phyloP scores from a whole-genome alignment of 495 filamentous ascomycete species.

The Niebla homalea region DNA sequence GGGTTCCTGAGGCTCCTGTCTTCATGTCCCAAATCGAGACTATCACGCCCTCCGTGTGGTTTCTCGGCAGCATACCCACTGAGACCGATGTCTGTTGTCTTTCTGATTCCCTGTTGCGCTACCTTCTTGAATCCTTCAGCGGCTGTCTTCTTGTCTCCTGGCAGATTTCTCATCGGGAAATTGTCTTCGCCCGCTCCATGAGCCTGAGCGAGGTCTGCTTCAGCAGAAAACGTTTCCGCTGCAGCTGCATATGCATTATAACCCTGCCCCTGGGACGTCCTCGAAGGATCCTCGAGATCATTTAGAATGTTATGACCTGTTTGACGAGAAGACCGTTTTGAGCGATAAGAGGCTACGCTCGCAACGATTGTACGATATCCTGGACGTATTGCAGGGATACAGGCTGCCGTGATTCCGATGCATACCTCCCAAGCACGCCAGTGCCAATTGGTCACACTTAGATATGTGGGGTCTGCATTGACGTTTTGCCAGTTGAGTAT shows the following conservation, averaged over 20 bases:
- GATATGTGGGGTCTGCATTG: background rate
- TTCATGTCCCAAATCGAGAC: no score
- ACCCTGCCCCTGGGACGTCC: background rate
- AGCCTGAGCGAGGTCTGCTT: background rate
- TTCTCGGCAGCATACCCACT: background rate
- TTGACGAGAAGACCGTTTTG: constrained; percentile 1
- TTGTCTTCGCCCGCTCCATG: background rate
- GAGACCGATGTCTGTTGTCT: background rate
- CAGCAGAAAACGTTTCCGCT: background rate
- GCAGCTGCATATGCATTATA: background rate
- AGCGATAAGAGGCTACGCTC: background rate
- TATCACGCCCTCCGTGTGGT: no score
- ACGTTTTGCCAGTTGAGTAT: constrained; percentile 10
- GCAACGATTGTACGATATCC: constrained; percentile 1
- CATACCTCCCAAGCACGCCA: constrained; percentile 7
- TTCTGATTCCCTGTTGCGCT: background rate
- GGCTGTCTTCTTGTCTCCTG: background rate
- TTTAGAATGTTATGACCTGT: background rate
- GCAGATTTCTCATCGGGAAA: background rate
- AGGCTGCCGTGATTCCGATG: constrained; percentile 9
- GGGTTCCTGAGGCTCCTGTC: no score
- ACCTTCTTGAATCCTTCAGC: background rate
- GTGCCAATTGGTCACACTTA: constrained; percentile 6
- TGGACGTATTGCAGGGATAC: constrained; percentile 8
- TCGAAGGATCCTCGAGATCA: background rate